Conservation (phyloP, 371 early-diverging fungal genomes). For the Mucor circinelloides region DNA sequence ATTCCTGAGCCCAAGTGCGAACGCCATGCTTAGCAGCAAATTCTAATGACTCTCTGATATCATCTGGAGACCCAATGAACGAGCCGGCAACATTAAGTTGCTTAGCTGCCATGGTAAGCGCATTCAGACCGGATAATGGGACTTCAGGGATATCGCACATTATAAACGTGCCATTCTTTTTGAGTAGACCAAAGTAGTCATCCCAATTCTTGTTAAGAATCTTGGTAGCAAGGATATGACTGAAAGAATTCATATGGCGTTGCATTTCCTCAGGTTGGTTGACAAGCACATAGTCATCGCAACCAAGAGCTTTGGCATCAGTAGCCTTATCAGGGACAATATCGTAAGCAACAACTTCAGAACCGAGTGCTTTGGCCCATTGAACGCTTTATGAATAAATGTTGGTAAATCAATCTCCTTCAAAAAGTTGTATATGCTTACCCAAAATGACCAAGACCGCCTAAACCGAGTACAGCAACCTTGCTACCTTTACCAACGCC, state of each 20-base stretch:
- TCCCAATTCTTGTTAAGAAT: slow-evolving; percentile 40
- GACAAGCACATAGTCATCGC: slow-evolving; percentile 47
- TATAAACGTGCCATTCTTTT: slow-evolving; percentile 48
- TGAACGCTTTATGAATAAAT: slow-evolving; percentile 24
- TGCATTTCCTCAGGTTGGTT: slow-evolving; percentile 14
- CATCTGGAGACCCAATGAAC: slow-evolving; percentile 61
- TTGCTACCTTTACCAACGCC: slow-evolving; percentile 49
- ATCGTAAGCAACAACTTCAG: slow-evolving; percentile 72
- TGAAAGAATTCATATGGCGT: slow-evolving; percentile 18
- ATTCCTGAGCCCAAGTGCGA: slow-evolving; percentile 61
- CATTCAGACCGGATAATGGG: slow-evolving; percentile 38
- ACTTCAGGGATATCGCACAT: slow-evolving; percentile 67
- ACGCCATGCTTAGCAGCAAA: slow-evolving; percentile 67
- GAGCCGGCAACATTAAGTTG: slow-evolving; percentile 62
- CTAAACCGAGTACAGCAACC: slow-evolving; percentile 74
- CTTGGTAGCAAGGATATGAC: slow-evolving; percentile 46
- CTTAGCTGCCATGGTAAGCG: slow-evolving; percentile 31
- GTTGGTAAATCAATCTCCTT: too few species aligned
- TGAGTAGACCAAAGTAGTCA: slow-evolving; percentile 33
- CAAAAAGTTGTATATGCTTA: too few species aligned
- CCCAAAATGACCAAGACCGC: slow-evolving; percentile 77
- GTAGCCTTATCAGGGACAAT: slow-evolving; percentile 61
- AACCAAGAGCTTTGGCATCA: slow-evolving; percentile 70
- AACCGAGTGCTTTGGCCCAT: slow-evolving; percentile 61
- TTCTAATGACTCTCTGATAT: slow-evolving; percentile 58